These are phyloP conservation scores for Metroxylon sagu DNA, from an alignment of 176 grass and related monocot genomes.

Conservation along the genomic window DNA sequence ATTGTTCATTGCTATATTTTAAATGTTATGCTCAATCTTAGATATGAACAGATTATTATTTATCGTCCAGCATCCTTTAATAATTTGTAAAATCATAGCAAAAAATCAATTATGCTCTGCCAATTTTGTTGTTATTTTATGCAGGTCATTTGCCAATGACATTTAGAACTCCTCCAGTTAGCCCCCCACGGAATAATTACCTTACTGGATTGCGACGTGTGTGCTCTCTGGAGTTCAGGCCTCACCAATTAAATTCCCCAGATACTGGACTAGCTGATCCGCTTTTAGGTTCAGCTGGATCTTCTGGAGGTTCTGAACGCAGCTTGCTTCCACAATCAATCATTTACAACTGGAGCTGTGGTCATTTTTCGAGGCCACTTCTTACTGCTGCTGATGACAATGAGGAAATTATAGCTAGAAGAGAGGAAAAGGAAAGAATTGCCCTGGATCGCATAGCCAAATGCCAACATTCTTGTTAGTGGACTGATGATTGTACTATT, in stretches of 20 bases:
- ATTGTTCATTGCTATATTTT: not conserved
- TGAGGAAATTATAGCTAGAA: slow-evolving; percentile 63
- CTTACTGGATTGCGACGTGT: slow-evolving; percentile 76
- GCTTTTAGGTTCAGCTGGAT: slow-evolving; percentile 36
- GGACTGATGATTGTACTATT: slow-evolving; percentile 1
- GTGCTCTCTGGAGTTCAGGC: slow-evolving; percentile 87
- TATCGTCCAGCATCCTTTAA: too few relatives aligned
- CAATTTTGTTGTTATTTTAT: slow-evolving; percentile 1
- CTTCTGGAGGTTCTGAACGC: slow-evolving; percentile 42
- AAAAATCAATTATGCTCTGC: too few relatives aligned
- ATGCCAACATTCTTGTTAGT: slow-evolving; percentile 94
- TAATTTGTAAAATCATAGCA: too few relatives aligned
- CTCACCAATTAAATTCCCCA: slow-evolving; percentile 61
- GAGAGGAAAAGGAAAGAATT: slow-evolving; percentile 69
- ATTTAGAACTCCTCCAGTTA: slow-evolving; percentile 96
- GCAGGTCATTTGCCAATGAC: slow-evolving; percentile 63
- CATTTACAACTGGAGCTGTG: slow-evolving; percentile 98
- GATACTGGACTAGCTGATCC: slow-evolving; percentile 79
- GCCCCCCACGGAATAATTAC: slow-evolving; percentile 83
- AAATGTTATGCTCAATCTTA: too few relatives aligned
- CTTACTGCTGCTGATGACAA: slow-evolving; percentile 66
- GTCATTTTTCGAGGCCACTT: slow-evolving; percentile 96
- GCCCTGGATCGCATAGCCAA: slow-evolving; percentile 67
- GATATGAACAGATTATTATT: too few relatives aligned
- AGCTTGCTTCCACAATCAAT: slow-evolving; percentile 53